Base-by-base conservation (phyloP, 495 filamentous ascomycete species). In the Lepraria neglecta region DNA sequence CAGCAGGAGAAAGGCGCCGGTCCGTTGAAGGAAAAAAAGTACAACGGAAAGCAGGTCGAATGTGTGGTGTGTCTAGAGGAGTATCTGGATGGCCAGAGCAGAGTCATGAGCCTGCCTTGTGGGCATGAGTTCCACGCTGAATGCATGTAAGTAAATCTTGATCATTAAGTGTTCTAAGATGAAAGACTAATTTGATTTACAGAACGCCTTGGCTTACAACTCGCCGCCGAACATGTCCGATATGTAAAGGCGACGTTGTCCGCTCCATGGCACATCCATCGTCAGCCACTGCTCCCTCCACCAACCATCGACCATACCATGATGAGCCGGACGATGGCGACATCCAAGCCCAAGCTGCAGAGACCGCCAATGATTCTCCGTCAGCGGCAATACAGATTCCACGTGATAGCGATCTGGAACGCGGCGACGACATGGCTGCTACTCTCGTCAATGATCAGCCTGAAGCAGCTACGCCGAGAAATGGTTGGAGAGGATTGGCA, bases 151-250 rank as follows among this genome's bases (percentile, higher is more conserved):
- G 92, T 33, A 87, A 40, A 52, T 58, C 43, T 43, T 19, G 38
- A 47, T 33, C 19, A 17, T 33, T 21, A 24, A 24, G 1, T 24
- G 24, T 24, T 24, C 24, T 24, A 24, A 1, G 50, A 44, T 48
- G 58, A 2, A 30, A 65, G 60, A 50, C 64, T 73, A 66, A 71
- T 61, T 40, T 3, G 4, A 24, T 58, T n/a, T 53, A 28, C 67
- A 97, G 92, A 70, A 97, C 94, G 15, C 95, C 95, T n/a, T 98
- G 94, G 94, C 76, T 98, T 40, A 96, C 90, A 11, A 97, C 92
- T 38, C 86, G 92, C 45, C 89, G 92, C 57, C 84, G 94, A 64
- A 97, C 95, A 30, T 98, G 94, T 66, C 94, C 94, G 6, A 97
- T 98, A 47, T 98, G 94, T 77, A 97, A 97, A 72, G 91, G 90